Evolutionary conservation across 257 asterid species (phyloP), one percentile per base, ranked within the genome.

Genomic region (Thymus mandschuricus): DNA sequence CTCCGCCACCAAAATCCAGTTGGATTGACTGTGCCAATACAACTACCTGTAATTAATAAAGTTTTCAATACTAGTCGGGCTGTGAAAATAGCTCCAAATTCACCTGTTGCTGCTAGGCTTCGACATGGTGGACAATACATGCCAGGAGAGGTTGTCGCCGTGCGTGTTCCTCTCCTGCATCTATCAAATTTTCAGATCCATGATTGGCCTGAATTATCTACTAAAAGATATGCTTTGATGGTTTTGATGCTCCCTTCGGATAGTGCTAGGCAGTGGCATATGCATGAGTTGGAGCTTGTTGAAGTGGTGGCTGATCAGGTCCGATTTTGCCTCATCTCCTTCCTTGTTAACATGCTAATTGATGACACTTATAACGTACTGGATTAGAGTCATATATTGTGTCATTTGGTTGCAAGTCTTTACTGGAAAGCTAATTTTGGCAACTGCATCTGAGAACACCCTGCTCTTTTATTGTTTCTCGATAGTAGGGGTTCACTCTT

Each of bases 261-360:
- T 66, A 92, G 98, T 81, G 99, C 97, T 46, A 85, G 99, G 81
- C 93, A 92, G 72, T 95, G 99, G 99, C 99, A 90, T 68, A 85
- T 80, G 64, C 98, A 95, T 61, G 98, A 95, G 81, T 55, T 95
- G 86, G 99, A 95, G 85, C 99, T 95, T 78, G 99, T 95, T 46
- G 96, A 95, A 84, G 99, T 92, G 43, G 99, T 95, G 67, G 99
- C 99, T 0, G 99, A 95, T 69, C 99, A 94, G 99, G 99, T 91
- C 76, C 21, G 83, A 64, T 3, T 66, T 50, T 45, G 3, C 41
- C 28, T 10, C 55, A 11, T 68, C 78, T 60, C 54, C 60, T 43
- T 68, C 69, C 71, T 57, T 10, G 73, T 58, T 72, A 21, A 60
- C 40, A 15, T 41, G 54, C 31, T 13, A 28, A 12, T 49, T 59